phyloP scores from a whole-genome alignment of 768 basidiomycete genomes.

The Amanita rubescens region DNA sequence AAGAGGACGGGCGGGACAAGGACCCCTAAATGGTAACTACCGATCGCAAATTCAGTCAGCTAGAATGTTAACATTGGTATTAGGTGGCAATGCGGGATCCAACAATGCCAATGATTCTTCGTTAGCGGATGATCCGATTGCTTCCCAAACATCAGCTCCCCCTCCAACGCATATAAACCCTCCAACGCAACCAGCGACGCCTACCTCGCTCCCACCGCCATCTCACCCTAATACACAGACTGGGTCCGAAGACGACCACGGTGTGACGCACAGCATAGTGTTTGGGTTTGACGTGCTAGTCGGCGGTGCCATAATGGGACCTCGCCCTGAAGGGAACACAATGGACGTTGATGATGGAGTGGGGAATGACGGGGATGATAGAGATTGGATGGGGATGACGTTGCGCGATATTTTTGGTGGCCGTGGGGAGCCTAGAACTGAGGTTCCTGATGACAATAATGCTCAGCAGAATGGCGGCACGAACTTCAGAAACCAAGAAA shows the following conservation, averaged over 20 bases:
- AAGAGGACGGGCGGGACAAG: background rate
- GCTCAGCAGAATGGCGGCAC: background rate
- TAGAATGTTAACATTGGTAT: background rate
- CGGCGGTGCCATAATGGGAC: background rate
- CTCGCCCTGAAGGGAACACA: background rate
- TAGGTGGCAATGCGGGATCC: background rate
- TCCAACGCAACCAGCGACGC: background rate
- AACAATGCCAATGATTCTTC: background rate
- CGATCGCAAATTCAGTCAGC: background rate
- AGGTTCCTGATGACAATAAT: background rate
- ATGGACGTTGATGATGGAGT: conserved; percentile 1
- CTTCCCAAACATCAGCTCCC: background rate
- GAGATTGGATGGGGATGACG: conserved; percentile 2
- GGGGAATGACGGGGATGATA: background rate
- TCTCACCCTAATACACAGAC: background rate
- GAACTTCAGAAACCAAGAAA: background rate
- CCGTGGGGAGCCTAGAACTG: background rate
- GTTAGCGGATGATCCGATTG: background rate
- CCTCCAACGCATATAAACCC: background rate
- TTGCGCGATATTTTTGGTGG: background rate
- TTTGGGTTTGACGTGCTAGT: conserved; percentile 14
- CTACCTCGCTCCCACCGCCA: background rate
- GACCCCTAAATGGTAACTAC: background rate
- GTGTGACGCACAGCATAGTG: conserved; percentile 6
- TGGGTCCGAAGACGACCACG: background rate